A percentile compares a stretch with the other conserved stretches of the same genome.
Conservation (phyloP, 2,329 filamentous ascomycete species). For the Parasarocladium wereldwijsianum region DNA sequence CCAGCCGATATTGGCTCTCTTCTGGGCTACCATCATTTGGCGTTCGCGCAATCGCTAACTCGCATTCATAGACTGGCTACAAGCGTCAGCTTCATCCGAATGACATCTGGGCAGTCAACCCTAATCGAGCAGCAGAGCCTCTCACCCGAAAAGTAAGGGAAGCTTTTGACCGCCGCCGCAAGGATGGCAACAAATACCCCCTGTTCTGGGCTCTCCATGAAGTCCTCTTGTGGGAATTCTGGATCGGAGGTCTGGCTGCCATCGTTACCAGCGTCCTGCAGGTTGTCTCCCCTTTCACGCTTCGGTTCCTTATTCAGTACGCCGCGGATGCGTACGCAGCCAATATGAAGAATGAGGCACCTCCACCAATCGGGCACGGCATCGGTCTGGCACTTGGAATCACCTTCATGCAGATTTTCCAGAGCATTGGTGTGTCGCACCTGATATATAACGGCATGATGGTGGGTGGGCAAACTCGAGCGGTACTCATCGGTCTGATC, state of each 20-base stretch:
- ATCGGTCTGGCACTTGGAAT: constrained; percentile 76
- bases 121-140: constrained; percentile 55
- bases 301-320: constrained; percentile 78
- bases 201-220: constrained; percentile 74
- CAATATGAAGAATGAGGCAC: constrained; percentile 27
- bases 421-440: constrained; percentile 73
- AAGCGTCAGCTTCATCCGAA: constrained; percentile 67
- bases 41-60: no score
- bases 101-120: constrained; percentile 84
- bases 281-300: constrained; percentile 70
- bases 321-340: constrained; percentile 66
- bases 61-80: constrained; percentile 53
- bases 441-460: constrained; percentile 91
- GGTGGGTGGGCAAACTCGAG: constrained; percentile 71
- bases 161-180: constrained; percentile 54
- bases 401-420: constrained; percentile 68
- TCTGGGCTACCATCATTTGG: not conserved
- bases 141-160: constrained; percentile 51
- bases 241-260: constrained; percentile 67
- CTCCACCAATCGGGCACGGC: constrained; percentile 58
- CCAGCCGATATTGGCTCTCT: no score
- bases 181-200: constrained; percentile 55
- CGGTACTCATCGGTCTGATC: constrained; percentile 69
- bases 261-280: constrained; percentile 60
- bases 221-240: constrained; percentile 72